phyloP scores from a whole-genome alignment of 1,284 basidiomycete genomes.

The Pseudozyma hubeiensis region DNA sequence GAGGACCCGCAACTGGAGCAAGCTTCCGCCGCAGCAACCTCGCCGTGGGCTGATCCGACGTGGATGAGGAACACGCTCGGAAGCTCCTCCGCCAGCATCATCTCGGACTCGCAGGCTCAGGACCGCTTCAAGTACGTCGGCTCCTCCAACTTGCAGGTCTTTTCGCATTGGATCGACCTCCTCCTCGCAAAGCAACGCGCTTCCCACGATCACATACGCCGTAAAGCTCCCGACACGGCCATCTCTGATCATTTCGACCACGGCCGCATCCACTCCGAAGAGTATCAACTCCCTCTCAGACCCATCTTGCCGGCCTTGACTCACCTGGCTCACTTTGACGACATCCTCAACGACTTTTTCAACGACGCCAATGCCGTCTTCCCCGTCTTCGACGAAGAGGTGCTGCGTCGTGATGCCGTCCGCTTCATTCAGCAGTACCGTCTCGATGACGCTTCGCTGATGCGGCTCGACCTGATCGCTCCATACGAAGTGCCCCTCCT shows the following conservation, averaged over 20 bases:
- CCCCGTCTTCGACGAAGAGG: conserved; percentile 13
- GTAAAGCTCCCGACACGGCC: not conserved
- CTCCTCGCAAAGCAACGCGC: conserved; percentile 6
- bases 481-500: conserved; percentile 12
- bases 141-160: conserved; percentile 17
- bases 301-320: conserved; percentile 9
- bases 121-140: conserved; percentile 22
- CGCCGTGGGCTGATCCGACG: conserved; percentile 11
- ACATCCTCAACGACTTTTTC: conserved; percentile 15
- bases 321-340: not conserved
- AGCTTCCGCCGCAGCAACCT: not conserved
- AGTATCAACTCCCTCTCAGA: conserved; percentile 4
- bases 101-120: conserved; percentile 13
- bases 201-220: too few species aligned
- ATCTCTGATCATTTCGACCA: conserved; percentile 22
- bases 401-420: conserved; percentile 5
- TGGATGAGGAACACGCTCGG: conserved; percentile 19
- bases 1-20: not conserved
- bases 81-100: conserved; percentile 18
- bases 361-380: conserved; percentile 9
- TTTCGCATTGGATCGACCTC: conserved; percentile 22
- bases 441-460: conserved; percentile 3
- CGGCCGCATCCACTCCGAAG: conserved; percentile 16
- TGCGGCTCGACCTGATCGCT: conserved; percentile 6
- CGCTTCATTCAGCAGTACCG: conserved; percentile 12